These are phyloP conservation scores for Halophytophthora polymorphica DNA, from an alignment of 352 stramenopile species.

Conservation along the genomic window DNA sequence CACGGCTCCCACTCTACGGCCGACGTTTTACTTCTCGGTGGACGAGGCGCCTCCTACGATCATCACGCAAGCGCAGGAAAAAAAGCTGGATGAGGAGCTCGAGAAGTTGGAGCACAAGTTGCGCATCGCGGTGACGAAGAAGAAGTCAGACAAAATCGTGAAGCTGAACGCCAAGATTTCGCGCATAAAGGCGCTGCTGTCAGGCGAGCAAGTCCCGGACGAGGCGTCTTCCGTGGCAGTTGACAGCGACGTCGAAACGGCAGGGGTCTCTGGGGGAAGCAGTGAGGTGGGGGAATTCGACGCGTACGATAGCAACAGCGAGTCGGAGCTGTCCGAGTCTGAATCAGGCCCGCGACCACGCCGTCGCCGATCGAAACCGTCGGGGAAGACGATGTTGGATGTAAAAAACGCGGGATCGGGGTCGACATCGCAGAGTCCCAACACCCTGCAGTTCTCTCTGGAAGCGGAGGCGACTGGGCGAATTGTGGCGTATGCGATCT, in stretches of 20 bases:
- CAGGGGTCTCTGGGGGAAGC: constrained; percentile 23
- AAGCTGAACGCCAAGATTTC: constrained; percentile 84
- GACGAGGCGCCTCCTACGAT: constrained; percentile 78
- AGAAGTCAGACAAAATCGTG: constrained; percentile 86
- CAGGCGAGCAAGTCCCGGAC: constrained; percentile 63
- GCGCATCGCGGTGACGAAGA: constrained; percentile 86
- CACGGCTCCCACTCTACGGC: constrained; percentile 55
- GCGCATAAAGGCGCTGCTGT: constrained; percentile 73
- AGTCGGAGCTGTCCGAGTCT: constrained; percentile 81
- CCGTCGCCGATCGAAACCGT: constrained; percentile 25
- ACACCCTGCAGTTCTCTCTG: constrained; percentile 78
- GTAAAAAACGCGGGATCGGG: constrained; percentile 15
- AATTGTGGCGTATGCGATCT: constrained; percentile 78
- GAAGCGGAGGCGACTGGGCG: constrained; percentile 80
- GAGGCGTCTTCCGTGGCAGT: constrained; percentile 25
- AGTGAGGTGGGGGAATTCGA: constrained; percentile 33
- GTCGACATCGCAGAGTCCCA: constrained; percentile 38
- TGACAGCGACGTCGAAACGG: constrained; percentile 38
- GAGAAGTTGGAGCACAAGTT: constrained; percentile 90
- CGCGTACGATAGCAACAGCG: constrained; percentile 83
- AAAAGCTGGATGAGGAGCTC: constrained; percentile 87
- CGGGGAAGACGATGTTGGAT: constrained; percentile 22
- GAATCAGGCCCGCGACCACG: constrained; percentile 36
- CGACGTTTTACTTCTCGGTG: constrained; percentile 81
- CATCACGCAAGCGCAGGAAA: constrained; percentile 88